Base-by-base conservation (phyloP, 1,284 basidiomycete genomes). In the Wolfiporia cocos region DNA sequence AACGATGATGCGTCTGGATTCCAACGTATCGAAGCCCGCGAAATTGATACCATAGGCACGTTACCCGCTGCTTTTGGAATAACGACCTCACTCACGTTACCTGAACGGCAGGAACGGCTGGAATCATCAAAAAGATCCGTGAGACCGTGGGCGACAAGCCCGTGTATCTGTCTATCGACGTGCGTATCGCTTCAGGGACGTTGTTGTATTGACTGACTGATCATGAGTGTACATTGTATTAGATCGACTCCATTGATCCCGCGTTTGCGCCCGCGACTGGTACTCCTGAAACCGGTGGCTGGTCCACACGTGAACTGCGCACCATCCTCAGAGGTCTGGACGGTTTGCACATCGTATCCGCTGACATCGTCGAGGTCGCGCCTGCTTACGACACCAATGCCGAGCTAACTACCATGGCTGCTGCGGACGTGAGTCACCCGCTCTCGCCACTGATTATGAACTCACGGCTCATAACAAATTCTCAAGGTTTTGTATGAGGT, bases 361-460 rank as follows among this genome's bases (percentile, higher is more conserved):
- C 84, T 5, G 87, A 89, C 57, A 78, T 90, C 39, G 86, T 89
- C 33, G 86, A 89, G 58, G 86, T 89, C 14, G 81, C 85, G 2
- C 86, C 86, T 31, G 82, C 86, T 6, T 89, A 86, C 53, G 85
- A 88, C 50, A 85, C 81, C 9, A 83, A 86, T 54, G 86, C 86
- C 17, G 85, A 88, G 57, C 65, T 81, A 46, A 87, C 83, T 9
- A 83, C 83, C 30, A 81, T 86, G 75, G 85, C 81, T 21, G 86
- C 86, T 19, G 86, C 86, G 2, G 86, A 88, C 59, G 81, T 86
- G 55, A 61, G 78, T 66, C 2, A 21, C 20, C 9, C 28, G 9
- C n/a, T n/a, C 9, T 29, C 9, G 19, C 14, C 20, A 39, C 37
- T 18, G 5, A 5, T 9, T 43, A 28, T 32, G 45, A 22, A 17